These are phyloP conservation scores for Zygotorulaspora danielsina DNA, from an alignment of 805 yeast genomes.

Conservation along the genomic window DNA sequence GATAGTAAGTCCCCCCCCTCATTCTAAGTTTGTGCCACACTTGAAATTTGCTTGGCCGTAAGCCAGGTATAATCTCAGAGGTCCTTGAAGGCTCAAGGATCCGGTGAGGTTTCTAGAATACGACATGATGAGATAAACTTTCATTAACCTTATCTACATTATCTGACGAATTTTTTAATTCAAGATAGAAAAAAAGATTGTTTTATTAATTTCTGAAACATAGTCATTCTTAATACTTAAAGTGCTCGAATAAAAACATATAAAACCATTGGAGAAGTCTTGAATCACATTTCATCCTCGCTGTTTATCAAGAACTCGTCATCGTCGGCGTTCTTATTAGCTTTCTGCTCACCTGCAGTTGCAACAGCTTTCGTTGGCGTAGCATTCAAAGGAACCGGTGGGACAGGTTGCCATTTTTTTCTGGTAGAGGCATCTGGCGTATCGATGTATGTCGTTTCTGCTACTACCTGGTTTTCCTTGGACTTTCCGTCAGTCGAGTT, in stretches of 20 bases:
- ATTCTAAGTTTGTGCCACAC: too few species aligned
- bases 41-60: too few species aligned
- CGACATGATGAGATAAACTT: constrained; percentile 24
- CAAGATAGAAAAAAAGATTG: constrained; percentile 10
- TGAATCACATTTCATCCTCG: constrained; percentile 30
- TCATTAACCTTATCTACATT: constrained; percentile 36
- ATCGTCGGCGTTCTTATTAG: constrained; percentile 20
- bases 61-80: not conserved
- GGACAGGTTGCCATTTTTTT: constrained; percentile 28
- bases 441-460: constrained; percentile 33
- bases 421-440: constrained; percentile 27
- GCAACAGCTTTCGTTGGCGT: constrained; percentile 30
- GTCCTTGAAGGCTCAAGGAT: constrained; percentile 1
- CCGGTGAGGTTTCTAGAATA: not conserved
- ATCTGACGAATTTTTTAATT: constrained; percentile 28
- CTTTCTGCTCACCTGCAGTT: constrained; percentile 8
- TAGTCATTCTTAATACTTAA: constrained; percentile 1
- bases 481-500: constrained; percentile 1
- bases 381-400: constrained; percentile 25
- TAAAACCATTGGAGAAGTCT: not conserved
- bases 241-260: constrained; percentile 3
- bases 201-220: constrained; percentile 2
- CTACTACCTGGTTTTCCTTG: constrained; percentile 21
- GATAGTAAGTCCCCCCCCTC: too few species aligned
- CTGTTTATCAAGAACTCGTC: constrained; percentile 33